Evolutionary conservation across 306 rosid species (phyloP).

Genomic region (Castanospermum australe): DNA sequence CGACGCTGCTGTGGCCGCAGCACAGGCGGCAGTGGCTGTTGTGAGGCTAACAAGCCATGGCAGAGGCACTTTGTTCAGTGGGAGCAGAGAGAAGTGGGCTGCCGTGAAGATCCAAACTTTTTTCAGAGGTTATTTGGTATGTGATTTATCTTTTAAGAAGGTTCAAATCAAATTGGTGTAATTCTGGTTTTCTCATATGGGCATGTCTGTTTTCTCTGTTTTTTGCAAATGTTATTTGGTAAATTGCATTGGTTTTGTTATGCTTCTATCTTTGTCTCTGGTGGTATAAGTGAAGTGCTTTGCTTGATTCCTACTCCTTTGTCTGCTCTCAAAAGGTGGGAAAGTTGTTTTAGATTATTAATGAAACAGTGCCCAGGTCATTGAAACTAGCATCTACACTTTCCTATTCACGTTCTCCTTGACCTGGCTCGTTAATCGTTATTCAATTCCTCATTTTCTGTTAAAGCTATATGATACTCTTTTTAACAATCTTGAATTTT

Average conservation of each 20-base stretch:
- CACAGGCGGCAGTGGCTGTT: slow-evolving; percentile 90
- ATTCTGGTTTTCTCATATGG: not conserved
- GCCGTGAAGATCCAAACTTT: slow-evolving; percentile 82
- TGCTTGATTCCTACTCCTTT: slow-evolving; percentile 51
- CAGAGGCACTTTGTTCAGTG: slow-evolving; percentile 51
- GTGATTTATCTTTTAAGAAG: slow-evolving; percentile 1
- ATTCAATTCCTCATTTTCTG: not conserved
- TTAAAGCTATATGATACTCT: not conserved
- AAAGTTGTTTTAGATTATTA: slow-evolving; percentile 38
- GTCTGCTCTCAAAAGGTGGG: slow-evolving; percentile 38
- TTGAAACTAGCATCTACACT: slow-evolving; percentile 33
- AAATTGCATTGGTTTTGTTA: slow-evolving; percentile 12
- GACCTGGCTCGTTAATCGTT: not conserved
- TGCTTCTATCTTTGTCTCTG: not conserved
- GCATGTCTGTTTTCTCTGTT: not conserved
- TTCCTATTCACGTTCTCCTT: slow-evolving; percentile 10
- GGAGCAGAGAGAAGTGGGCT: slow-evolving; percentile 67
- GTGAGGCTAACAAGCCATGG: slow-evolving; percentile 80
- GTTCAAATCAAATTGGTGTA: slow-evolving; percentile 1
- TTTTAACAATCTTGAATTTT: slow-evolving; percentile 14
- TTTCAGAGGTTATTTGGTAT: slow-evolving; percentile 89
- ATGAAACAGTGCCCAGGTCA: slow-evolving; percentile 50
- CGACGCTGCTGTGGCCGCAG: slow-evolving; percentile 85
- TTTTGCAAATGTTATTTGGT: not conserved
- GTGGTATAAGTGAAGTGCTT: slow-evolving; percentile 34